Conservation (phyloP, 352 stramenopile genomes). For the Globisporangium nunn region DNA sequence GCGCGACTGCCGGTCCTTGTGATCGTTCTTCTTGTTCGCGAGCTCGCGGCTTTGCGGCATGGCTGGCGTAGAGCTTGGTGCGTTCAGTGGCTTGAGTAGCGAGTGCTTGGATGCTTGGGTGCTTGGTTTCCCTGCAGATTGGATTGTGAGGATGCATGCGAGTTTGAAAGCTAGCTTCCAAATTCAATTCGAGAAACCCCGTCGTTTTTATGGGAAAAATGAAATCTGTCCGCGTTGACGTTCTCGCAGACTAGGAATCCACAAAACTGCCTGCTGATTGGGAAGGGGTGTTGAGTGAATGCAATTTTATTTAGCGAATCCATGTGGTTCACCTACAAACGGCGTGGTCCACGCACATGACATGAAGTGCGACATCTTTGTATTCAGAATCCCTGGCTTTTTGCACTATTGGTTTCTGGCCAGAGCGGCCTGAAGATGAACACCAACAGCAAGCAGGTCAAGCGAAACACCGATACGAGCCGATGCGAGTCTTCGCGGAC, state of each 20-base stretch:
- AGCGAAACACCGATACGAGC: too few species aligned
- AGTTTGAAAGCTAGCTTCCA: background rate
- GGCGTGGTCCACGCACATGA: too few species aligned
- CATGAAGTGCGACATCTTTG: too few species aligned
- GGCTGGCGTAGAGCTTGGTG: background rate
- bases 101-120: background rate
- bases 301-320: background rate
- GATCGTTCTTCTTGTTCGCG: constrained; percentile 80
- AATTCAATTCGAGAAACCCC: too few species aligned
- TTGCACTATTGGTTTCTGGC: too few species aligned
- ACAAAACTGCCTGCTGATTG: background rate
- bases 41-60: constrained; percentile 80
- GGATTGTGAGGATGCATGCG: background rate
- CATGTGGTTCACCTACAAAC: too few species aligned
- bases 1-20: constrained; percentile 80
- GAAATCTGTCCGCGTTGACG: background rate
- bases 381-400: too few species aligned
- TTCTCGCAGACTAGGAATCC: too few species aligned
- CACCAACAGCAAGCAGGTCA: too few species aligned
- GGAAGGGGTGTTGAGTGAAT: background rate
- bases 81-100: background rate
- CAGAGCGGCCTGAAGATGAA: too few species aligned
- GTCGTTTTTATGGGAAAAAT: background rate
- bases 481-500: too few species aligned
- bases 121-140: background rate